These are phyloP conservation scores for Aegilops tauschii DNA, from an alignment of 176 grass and related monocot genomes.

Conservation along the genomic window DNA sequence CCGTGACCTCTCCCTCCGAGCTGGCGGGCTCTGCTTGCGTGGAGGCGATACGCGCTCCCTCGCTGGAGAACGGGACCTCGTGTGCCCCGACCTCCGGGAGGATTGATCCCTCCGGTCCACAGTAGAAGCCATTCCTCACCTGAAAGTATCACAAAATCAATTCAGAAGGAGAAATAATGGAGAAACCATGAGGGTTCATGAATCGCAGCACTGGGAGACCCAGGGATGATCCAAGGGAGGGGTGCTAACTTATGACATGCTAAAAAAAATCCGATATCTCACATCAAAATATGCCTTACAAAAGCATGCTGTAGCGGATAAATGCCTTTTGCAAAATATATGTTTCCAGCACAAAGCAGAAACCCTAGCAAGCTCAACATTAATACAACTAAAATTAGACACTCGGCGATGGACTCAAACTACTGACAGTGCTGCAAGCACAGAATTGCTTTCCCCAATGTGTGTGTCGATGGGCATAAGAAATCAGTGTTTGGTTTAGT, in stretches of 20 bases:
- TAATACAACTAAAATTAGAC: not conserved
- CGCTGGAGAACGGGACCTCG: slow-evolving; percentile 48
- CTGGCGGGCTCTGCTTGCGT: slow-evolving; percentile 30
- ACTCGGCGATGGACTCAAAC: not conserved
- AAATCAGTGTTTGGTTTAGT: no score
- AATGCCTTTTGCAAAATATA: not conserved
- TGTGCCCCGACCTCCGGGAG: slow-evolving; percentile 24
- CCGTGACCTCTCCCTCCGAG: slow-evolving; percentile 58
- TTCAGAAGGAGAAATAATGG: not conserved
- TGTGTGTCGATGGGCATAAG: no score
- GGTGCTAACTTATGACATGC: not conserved
- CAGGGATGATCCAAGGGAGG: not conserved
- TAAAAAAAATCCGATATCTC: not conserved
- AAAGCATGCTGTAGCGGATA: not conserved
- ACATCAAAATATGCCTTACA: not conserved
- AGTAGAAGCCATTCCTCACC: slow-evolving; percentile 62
- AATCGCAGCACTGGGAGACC: not conserved
- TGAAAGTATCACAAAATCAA: slow-evolving; percentile 4
- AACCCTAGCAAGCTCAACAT: not conserved
- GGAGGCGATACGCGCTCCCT: slow-evolving; percentile 47
- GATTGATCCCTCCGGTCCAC: slow-evolving; percentile 56
- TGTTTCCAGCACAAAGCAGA: not conserved
- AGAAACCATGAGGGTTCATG: not conserved
- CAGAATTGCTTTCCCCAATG: not conserved
- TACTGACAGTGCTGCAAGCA: not conserved